Evolutionary conservation across 176 grass and related monocot species (phyloP).

Genomic region (Chloris gayana): DNA sequence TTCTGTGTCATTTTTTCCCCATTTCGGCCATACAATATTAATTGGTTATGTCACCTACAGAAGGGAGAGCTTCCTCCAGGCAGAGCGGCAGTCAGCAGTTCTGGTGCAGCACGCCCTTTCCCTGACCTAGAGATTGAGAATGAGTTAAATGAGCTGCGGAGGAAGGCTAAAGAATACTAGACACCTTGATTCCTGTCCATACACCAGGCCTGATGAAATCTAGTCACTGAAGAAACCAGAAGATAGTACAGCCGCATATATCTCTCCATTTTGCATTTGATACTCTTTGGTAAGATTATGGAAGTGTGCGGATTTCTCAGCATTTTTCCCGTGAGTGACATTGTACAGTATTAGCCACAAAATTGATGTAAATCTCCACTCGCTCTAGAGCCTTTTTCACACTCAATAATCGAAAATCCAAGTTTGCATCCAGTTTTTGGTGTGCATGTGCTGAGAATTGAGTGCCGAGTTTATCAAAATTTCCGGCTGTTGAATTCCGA

Average conservation of each 20-base stretch:
- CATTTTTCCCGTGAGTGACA: conserved; percentile 31
- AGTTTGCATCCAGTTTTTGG: conserved; percentile 18
- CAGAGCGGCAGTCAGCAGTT: conserved; percentile 53
- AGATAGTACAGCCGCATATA: conserved; percentile 27
- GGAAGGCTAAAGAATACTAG: conserved; percentile 86
- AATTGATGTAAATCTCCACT: conserved; percentile 38
- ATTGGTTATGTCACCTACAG: conserved; percentile 39
- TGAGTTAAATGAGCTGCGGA: conserved; percentile 82
- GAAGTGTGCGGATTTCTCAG: background rate
- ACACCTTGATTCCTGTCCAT: background rate
- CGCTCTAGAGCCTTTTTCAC: conserved; percentile 3
- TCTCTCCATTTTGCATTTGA: conserved; percentile 15
- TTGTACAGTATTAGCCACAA: conserved; percentile 50
- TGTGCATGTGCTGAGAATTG: conserved; percentile 5
- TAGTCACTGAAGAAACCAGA: conserved; percentile 20
- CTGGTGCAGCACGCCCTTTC: conserved; percentile 50
- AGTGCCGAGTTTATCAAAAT: background rate
- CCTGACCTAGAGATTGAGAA: conserved; percentile 82
- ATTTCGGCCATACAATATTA: background rate
- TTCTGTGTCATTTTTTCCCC: background rate
- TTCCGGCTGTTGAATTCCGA: background rate
- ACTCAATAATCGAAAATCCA: background rate
- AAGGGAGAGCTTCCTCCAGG: conserved; percentile 91
- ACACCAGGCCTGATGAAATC: background rate
- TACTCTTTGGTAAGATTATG: conserved; percentile 19